Base-by-base conservation (phyloP, 345 rosid genomes). In the Brassica rapa region DNA sequence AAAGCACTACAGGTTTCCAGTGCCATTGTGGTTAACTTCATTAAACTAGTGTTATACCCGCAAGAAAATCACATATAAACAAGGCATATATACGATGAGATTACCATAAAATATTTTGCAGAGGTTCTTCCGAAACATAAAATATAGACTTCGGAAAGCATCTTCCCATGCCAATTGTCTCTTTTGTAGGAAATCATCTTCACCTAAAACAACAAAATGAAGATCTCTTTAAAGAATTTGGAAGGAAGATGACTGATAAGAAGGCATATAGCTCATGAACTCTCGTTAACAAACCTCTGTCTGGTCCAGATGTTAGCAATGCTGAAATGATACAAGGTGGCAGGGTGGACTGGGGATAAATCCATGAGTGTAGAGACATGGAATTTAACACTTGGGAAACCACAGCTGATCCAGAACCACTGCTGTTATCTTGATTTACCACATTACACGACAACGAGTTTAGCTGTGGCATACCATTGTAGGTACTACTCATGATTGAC, bases 31-130 rank as follows among this genome's bases (percentile, higher is more conserved):
- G n/a, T n/a, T n/a, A n/a, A n/a, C n/a, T n/a, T 30, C 73, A 66
- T 43, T 14, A 72, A 29, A 25, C 1, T 19, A 59, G 32, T n/a
- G 15, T 33, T 32, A 24, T 24, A 49, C 57, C 35, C 4, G 8
- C 6, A 15, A 57, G 32, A 53, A 74, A 29, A 64, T 62, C 12
- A 66, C 35, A 56, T 76, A 24, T 16, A 15, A 66, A 71, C 41
- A 53, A 71, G 68, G 46, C 10, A 19, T 65, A 61, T 24, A 71
- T 43, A n/a, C 23, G 39, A 72, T n/a, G 29, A 57, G 59, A 53
- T 86, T 89, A 95, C 99, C 98, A 77, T 93, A 95, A 81, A 93
- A 95, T 66, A 90, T 69, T 78, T 81, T 79, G 84, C 96, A 95
- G 49, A 72, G 77, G 57, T 85, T 87, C 86, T 90, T 89, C 79